These are phyloP conservation scores for Eimeria necatrix DNA, from an alignment of 169 alveolate genomes.

Conservation along the genomic window DNA sequence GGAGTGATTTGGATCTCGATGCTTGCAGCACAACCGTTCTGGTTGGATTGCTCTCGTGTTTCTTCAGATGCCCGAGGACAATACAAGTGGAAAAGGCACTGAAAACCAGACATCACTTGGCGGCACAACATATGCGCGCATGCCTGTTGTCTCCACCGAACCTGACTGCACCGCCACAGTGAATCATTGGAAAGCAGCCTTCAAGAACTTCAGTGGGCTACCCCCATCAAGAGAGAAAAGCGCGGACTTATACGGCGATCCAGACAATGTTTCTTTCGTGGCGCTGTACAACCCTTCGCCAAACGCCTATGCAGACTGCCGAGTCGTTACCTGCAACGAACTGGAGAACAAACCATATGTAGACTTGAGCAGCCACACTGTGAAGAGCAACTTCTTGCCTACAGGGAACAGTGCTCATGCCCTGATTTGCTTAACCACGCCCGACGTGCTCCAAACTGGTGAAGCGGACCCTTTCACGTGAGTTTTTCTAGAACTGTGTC, in stretches of 20 bases:
- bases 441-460: background rate
- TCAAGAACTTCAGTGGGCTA: slow-evolving; percentile 23
- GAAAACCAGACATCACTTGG: too few species aligned
- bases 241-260: background rate
- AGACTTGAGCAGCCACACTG: too few species aligned
- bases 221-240: background rate
- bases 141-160: background rate
- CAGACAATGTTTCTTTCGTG: background rate
- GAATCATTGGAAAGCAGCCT: slow-evolving; percentile 36
- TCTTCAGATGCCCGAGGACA: too few species aligned
- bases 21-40: too few species aligned
- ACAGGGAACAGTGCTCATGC: background rate
- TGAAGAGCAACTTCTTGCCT: too few species aligned
- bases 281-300: slow-evolving; percentile 33
- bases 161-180: slow-evolving; percentile 15
- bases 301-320: slow-evolving; percentile 53
- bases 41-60: too few species aligned
- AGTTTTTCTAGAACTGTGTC: background rate
- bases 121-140: background rate
- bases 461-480: background rate
- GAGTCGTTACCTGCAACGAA: slow-evolving; percentile 10
- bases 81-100: too few species aligned
- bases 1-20: too few species aligned
- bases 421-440: slow-evolving; percentile 33
- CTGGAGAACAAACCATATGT: background rate